Conservation (phyloP, 768 basidiomycete genomes). For the Asterophora lycoperdoides region DNA sequence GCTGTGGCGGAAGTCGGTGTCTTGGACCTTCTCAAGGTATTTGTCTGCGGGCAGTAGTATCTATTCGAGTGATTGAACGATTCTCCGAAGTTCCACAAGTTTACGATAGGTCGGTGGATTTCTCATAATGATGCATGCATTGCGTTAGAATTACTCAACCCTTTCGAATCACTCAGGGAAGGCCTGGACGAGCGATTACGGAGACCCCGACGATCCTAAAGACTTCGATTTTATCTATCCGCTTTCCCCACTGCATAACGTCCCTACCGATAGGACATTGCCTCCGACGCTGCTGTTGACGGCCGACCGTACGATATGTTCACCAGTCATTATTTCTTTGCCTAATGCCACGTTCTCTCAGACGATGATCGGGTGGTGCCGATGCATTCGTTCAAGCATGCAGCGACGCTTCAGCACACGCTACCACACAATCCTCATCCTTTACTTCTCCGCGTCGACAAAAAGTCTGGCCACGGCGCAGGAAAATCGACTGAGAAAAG, state of each 20-base stretch:
- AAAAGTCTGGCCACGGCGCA: slow-evolving; percentile 76
- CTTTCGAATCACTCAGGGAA: slow-evolving; percentile 38
- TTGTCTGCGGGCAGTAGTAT: neutral
- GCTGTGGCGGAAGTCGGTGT: slow-evolving; percentile 82
- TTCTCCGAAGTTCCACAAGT: slow-evolving; percentile 56
- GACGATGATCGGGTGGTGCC: slow-evolving; percentile 88
- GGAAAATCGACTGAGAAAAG: slow-evolving; percentile 74
- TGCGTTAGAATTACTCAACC: slow-evolving; percentile 7
- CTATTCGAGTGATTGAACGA: slow-evolving; percentile 1
- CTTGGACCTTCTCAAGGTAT: slow-evolving; percentile 71
- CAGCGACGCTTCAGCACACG: slow-evolving; percentile 70
- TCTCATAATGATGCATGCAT: neutral
- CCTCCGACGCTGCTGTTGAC: slow-evolving; percentile 76
- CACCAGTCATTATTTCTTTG: neutral
- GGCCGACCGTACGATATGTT: slow-evolving; percentile 62
- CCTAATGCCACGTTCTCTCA: slow-evolving; percentile 20
- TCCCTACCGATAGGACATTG: slow-evolving; percentile 53
- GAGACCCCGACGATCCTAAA: slow-evolving; percentile 65
- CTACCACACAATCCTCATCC: slow-evolving; percentile 66
- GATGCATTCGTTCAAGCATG: slow-evolving; percentile 79
- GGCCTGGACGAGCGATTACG: slow-evolving; percentile 79
- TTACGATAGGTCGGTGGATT: slow-evolving; percentile 57
- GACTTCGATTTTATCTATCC: slow-evolving; percentile 85
- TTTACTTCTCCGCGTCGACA: slow-evolving; percentile 71
- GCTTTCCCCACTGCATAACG: slow-evolving; percentile 77